phyloP scores from a whole-genome alignment of 1,139 yeast genomes.

The Protomyces inouyei region DNA sequence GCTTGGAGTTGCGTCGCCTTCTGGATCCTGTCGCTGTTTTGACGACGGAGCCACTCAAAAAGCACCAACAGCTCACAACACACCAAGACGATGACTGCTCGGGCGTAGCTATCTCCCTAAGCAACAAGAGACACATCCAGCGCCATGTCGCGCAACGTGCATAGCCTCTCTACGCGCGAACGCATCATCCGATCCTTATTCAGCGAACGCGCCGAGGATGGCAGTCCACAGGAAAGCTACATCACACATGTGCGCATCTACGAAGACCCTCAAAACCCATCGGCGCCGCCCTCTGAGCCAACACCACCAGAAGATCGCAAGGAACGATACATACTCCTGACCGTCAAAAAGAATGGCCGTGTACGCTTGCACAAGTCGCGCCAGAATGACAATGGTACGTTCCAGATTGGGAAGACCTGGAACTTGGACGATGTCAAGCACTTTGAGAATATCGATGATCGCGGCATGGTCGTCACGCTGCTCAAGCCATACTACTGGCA shows the following conservation, averaged over 20 bases:
- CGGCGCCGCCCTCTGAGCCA: constrained; percentile 15
- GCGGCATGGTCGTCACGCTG: constrained; percentile 52
- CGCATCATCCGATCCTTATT: constrained; percentile 21
- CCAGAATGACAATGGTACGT: constrained; percentile 63
- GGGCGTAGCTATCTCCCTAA: no score
- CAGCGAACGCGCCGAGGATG: constrained; percentile 19
- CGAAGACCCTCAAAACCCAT: constrained; percentile 21
- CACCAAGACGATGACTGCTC: no score
- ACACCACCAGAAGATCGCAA: constrained; percentile 16
- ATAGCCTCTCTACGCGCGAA: constrained; percentile 6
- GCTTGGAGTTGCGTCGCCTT: no score
- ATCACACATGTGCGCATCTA: constrained; percentile 19
- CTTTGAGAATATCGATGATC: constrained; percentile 45
- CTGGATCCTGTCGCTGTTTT: no score
- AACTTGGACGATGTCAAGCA: constrained; percentile 63
- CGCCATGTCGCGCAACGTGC: not conserved
- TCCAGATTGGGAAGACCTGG: constrained; percentile 95
- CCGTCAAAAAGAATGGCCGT: constrained; percentile 54
- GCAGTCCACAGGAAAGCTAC: constrained; percentile 15
- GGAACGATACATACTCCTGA: constrained; percentile 39
- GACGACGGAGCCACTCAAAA: no score
- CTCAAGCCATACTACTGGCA: constrained; percentile 87
- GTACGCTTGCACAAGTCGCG: constrained; percentile 82
- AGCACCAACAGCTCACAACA: no score
- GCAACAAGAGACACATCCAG: not conserved